Percentiles rank a stretch among this genome's conserved stretches.
Evolutionary conservation across 2,329 filamentous ascomycete genomes (phyloP).

Genomic region (Trichoderma breve): DNA sequence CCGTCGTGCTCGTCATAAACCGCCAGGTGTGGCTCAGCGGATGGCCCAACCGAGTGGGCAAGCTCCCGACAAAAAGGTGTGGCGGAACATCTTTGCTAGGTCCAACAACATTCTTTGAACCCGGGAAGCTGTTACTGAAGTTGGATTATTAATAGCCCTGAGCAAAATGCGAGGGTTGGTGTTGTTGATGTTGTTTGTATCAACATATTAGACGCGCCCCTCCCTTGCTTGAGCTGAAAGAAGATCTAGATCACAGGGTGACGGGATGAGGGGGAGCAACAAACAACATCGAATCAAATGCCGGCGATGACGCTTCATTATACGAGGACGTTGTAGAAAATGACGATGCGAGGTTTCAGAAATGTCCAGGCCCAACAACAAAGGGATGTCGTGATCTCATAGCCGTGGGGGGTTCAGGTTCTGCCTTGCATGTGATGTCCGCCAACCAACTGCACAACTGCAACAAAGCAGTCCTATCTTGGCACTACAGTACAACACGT

Average conservation of each 20-base stretch:
- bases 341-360: not conserved
- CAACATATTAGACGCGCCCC: not conserved
- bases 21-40: not conserved
- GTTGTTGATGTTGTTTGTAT: not conserved
- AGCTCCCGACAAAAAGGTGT: not conserved
- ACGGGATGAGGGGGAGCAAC: not conserved
- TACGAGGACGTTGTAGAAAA: not conserved
- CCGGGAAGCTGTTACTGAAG: not conserved
- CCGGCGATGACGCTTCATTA: not conserved
- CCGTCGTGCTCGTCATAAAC: not conserved
- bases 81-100: not conserved
- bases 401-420: not conserved
- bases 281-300: not conserved
- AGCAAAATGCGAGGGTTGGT: too few species aligned
- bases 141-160: not conserved
- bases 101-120: not conserved
- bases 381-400: not conserved
- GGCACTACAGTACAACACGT: not conserved
- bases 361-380: not conserved
- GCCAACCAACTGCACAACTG: not conserved
- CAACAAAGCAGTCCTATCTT: not conserved
- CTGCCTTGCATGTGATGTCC: not conserved
- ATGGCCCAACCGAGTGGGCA: not conserved
- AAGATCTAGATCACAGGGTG: not conserved
- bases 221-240: not conserved